phyloP scores from a whole-genome alignment of 495 filamentous ascomycete genomes.

The Penicillium coprophilum region DNA sequence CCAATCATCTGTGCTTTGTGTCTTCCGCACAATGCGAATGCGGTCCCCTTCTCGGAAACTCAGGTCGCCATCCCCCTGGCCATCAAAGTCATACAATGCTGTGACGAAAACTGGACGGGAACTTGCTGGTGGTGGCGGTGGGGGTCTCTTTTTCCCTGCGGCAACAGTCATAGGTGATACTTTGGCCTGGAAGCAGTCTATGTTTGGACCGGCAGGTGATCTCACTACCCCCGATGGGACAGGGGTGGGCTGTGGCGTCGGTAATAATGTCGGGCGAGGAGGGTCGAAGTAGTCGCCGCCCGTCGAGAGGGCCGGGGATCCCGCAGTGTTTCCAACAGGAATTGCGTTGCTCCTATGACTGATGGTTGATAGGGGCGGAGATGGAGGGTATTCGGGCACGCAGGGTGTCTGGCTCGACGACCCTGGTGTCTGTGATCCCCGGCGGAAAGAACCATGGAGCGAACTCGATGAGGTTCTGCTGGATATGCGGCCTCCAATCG shows the following conservation, averaged over 20 bases:
- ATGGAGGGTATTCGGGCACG: slow-evolving; percentile 14
- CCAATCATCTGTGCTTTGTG: slow-evolving; percentile 87
- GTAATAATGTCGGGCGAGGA: slow-evolving; percentile 8
- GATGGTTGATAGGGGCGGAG: slow-evolving; percentile 22
- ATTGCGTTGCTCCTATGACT: slow-evolving; percentile 11
- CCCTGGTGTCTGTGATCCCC: slow-evolving; percentile 23
- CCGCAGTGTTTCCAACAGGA: slow-evolving; percentile 16
- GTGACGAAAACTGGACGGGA: slow-evolving; percentile 61
- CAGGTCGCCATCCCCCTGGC: slow-evolving; percentile 71
- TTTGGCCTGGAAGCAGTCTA: slow-evolving; percentile 54
- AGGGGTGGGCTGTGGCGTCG: slow-evolving; percentile 13
- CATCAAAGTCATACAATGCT: slow-evolving; percentile 78
- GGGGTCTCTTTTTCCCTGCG: slow-evolving; percentile 59
- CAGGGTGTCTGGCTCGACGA: slow-evolving; percentile 20
- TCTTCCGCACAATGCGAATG: slow-evolving; percentile 82
- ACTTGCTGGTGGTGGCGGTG: slow-evolving; percentile 70
- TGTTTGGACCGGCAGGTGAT: slow-evolving; percentile 30
- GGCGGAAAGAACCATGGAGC: slow-evolving; percentile 9
- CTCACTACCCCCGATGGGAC: slow-evolving; percentile 20
- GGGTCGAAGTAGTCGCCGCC: slow-evolving; percentile 22
- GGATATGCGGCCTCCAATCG: slow-evolving; percentile 21
- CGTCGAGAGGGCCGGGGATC: slow-evolving; percentile 24
- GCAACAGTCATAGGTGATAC: slow-evolving; percentile 22
- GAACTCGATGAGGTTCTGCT: slow-evolving; percentile 18
- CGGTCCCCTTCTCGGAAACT: slow-evolving; percentile 80